These are phyloP conservation scores for Wallacemonas collosoma DNA, from an alignment of 208 protist genomes.

Conservation along the genomic window DNA sequence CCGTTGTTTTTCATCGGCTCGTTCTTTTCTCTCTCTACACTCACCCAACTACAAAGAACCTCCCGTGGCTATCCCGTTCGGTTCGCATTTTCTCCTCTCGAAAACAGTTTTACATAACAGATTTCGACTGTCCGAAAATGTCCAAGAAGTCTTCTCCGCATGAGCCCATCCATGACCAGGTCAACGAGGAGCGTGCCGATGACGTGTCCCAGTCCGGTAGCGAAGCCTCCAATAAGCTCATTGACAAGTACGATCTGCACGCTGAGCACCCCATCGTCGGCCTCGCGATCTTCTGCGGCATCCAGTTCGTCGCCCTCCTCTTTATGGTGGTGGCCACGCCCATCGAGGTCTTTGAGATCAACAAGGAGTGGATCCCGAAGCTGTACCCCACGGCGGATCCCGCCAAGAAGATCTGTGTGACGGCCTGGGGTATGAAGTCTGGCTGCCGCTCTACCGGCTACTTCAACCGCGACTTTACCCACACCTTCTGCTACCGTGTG, in stretches of 20 bases:
- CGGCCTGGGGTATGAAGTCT: constrained; percentile 54
- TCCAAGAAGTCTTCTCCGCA: constrained; percentile 16
- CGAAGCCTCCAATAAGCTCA: constrained; percentile 13
- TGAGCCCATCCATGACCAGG: constrained; percentile 5
- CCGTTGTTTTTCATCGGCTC: background rate
- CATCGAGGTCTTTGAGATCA: constrained; percentile 47
- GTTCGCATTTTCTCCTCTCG: background rate
- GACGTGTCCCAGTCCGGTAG: constrained; percentile 16
- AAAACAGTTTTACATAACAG: constrained; percentile 14
- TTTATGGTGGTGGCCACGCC: constrained; percentile 46
- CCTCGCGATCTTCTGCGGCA: constrained; percentile 34
- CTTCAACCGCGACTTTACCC: constrained; percentile 43
- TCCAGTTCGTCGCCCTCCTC: constrained; percentile 44
- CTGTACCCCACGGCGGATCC: constrained; percentile 18
- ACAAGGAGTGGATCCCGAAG: constrained; percentile 27
- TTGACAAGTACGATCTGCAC: constrained; percentile 34
- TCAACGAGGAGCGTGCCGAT: constrained; percentile 13
- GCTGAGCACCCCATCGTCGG: constrained; percentile 33
- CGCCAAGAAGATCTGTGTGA: constrained; percentile 43
- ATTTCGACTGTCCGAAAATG: constrained; percentile 1
- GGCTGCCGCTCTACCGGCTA: constrained; percentile 45
- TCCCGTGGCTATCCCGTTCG: background rate
- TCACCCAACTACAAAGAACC: background rate
- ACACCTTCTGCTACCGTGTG: constrained; percentile 47
- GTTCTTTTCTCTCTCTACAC: background rate